A percentile compares a stretch with the other conserved stretches of the same genome.
These are phyloP conservation scores for Aspergillus sp. DNA, from an alignment of 2,329 filamentous ascomycete genomes.

Conservation along the genomic window DNA sequence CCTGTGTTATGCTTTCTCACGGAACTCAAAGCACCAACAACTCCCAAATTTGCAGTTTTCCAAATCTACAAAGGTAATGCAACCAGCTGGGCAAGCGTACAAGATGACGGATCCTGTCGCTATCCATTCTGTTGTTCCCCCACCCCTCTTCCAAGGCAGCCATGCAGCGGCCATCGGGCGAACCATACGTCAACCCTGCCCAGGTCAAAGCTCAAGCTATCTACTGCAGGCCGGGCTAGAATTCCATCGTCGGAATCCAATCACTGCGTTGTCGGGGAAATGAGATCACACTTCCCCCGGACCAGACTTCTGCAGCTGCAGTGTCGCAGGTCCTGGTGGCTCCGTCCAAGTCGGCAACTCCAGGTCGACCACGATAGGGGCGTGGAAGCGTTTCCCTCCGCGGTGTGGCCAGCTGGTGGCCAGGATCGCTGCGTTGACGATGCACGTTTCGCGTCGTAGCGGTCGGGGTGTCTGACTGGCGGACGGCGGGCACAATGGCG, in stretches of 20 bases:
- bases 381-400: constrained; percentile 66
- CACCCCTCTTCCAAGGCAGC: constrained; percentile 11
- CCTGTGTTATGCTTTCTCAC: neutral
- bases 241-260: constrained; percentile 5
- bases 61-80: neutral
- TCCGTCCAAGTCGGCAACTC: constrained; percentile 53
- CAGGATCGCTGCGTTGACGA: constrained; percentile 78
- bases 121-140: neutral
- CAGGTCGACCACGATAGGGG: constrained; percentile 81
- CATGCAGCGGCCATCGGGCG: constrained; percentile 7
- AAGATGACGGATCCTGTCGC: neutral
- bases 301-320: constrained; percentile 1
- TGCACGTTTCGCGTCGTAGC: constrained; percentile 65
- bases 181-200: constrained; percentile 9
- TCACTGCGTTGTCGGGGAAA: constrained; percentile 1
- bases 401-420: constrained; percentile 64
- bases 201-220: constrained; percentile 17
- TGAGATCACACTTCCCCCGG: neutral
- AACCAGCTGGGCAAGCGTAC: neutral
- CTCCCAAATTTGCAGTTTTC: no score
- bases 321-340: neutral
- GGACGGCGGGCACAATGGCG: neutral
- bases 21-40: neutral
- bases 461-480: constrained; percentile 7
- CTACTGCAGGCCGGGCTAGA: constrained; percentile 5